Evolutionary conservation across 352 stramenopile species (phyloP).

Genomic region (Thalassiosira exigua): DNA sequence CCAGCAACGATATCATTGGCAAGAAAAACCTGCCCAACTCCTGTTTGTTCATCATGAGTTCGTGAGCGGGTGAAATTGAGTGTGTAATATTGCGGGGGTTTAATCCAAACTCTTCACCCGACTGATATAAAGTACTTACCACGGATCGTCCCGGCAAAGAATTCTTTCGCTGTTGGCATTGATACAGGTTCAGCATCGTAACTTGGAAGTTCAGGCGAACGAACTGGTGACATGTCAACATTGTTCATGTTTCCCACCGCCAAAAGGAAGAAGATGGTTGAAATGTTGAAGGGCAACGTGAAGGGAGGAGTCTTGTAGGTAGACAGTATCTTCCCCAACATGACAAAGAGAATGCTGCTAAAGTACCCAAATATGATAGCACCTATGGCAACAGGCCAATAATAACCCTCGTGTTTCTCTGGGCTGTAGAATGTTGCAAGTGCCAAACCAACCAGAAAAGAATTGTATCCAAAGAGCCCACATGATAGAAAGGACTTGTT

Average conservation of each 20-base stretch:
- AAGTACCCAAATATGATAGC: conserved; percentile 26
- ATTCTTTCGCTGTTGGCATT: conserved; percentile 24
- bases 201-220: conserved; percentile 5
- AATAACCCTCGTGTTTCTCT: conserved; percentile 25
- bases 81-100: too few species aligned
- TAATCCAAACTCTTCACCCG: neutral
- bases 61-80: neutral
- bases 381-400: conserved; percentile 19
- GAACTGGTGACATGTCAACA: conserved; percentile 13
- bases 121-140: conserved; percentile 13
- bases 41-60: conserved; percentile 2
- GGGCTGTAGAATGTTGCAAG: conserved; percentile 48
- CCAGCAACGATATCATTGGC: conserved; percentile 50
- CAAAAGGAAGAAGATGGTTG: conserved; percentile 40
- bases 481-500: conserved; percentile 37
- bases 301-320: conserved; percentile 58
- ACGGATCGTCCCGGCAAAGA: conserved; percentile 51
- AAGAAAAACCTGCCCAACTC: conserved; percentile 53
- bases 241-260: conserved; percentile 27
- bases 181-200: conserved; percentile 12
- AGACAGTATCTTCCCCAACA: conserved; percentile 50
- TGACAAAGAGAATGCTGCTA: conserved; percentile 52
- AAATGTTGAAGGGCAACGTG: conserved; percentile 60
- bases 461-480: conserved; percentile 62
- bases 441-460: conserved; percentile 48